phyloP scores from a whole-genome alignment of 139 green algal species.

The Asterochloris sp. region DNA sequence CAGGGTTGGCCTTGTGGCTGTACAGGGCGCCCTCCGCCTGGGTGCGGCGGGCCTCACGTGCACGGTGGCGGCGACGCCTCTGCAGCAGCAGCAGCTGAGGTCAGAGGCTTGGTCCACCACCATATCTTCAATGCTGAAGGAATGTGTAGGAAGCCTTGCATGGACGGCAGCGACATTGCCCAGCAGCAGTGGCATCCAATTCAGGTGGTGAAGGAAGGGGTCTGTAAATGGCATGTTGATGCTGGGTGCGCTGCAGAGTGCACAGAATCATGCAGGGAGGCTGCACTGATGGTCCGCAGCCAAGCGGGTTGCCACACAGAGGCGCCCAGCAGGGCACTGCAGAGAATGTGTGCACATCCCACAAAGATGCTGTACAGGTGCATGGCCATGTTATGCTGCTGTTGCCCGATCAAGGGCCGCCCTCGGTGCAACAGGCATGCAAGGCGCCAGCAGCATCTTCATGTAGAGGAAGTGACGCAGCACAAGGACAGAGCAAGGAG shows the following conservation, averaged over 20 bases:
- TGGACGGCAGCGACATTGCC: not conserved
- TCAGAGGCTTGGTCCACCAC: not conserved
- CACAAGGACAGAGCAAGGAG: no score
- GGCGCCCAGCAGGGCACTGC: no score
- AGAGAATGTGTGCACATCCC: no score
- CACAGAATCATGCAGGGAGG: not conserved
- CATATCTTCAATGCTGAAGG: not conserved
- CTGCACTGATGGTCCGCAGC: not conserved
- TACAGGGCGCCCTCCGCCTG: constrained; percentile 4
- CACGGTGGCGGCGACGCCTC: not conserved
- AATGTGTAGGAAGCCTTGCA: not conserved
- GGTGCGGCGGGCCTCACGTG: not conserved
- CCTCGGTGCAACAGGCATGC: no score
- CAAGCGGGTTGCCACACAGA: no score
- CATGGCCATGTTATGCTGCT: no score
- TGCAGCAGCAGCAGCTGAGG: not conserved
- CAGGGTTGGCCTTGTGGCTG: constrained; percentile 17
- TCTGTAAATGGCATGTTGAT: not conserved
- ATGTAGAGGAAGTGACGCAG: no score
- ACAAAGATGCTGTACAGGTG: no score
- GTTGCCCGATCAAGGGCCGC: no score
- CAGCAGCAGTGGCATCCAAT: not conserved
- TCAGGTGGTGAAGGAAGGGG: not conserved
- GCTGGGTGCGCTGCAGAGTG: not conserved
- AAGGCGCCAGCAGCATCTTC: no score